Evolutionary conservation across 257 asterid species (phyloP), one percentile per base, ranked within the genome.

Genomic region (Nicotiana benthamiana): DNA sequence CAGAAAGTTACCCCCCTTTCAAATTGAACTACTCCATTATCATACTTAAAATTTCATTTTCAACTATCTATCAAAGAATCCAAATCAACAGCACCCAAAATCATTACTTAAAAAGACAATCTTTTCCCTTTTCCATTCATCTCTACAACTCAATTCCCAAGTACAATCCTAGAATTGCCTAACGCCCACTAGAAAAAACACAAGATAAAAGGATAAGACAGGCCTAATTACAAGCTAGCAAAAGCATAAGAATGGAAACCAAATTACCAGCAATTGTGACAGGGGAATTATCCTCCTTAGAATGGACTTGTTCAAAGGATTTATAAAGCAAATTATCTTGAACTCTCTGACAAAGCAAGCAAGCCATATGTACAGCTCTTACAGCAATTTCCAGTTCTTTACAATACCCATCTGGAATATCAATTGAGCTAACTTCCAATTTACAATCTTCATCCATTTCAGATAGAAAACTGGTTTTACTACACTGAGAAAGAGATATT

Each of bases 331-430:
- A 75, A 30, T 66, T 83, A 46, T 88, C 77, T 77, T 92, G 98
- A 79, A 92, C 89, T 80, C 83, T 83, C 83, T 87, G 87, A 79
- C 97, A 93, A 34, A 92, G 89, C 89, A 89, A 84, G 54, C 89
- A 88, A 22, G 98, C 94, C 97, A 93, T 81, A 62, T 93, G 98
- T 27, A 93, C 98, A 24, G 96, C 98, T 86, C 90, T 93, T 9
- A 92, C 98, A 1, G 96, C 97, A 26, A 93, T 85, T 80, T 90
- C 91, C 85, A 92, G 26, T 72, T 93, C 97, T 27, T 80, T 26
- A 53, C 89, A 79, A 61, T 80, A 87, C 64, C 79, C 76, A 1
- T 74, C 86, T 59, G 79, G 13, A 13, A 77, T 83, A 83, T 83
- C 79, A 83, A 72, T 56, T 32, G 87, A 51, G 13, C 64, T 88